Evolutionary conservation across 148 eudicot species (phyloP).

Genomic region (Rhododendron ferrugineum): DNA sequence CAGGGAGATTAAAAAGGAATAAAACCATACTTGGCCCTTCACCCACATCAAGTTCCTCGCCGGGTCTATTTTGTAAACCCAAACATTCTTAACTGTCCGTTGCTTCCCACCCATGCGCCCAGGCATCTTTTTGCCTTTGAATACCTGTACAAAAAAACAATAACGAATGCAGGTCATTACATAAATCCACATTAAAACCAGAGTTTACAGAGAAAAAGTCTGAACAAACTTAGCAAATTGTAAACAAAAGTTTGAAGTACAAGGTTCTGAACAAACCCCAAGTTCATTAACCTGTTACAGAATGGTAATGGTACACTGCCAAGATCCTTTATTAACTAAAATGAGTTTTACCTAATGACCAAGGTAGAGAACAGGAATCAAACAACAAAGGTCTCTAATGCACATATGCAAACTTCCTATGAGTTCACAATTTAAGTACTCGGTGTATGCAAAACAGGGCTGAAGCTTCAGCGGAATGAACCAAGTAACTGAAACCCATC

Average conservation of each 20-base stretch:
- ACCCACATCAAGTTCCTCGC: slow-evolving; percentile 90
- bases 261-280: background rate
- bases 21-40: slow-evolving; percentile 75
- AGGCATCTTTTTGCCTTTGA: slow-evolving; percentile 82
- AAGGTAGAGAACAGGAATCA: background rate
- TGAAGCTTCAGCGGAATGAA: background rate
- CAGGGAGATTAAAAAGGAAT: background rate
- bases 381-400: background rate
- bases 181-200: background rate
- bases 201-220: background rate
- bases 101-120: slow-evolving; percentile 89
- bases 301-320: background rate
- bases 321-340: background rate
- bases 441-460: background rate
- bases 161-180: background rate
- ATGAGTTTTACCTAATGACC: background rate
- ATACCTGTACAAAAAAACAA: slow-evolving; percentile 46
- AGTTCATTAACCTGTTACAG: background rate
- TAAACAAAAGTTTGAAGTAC: background rate
- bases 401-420: background rate
- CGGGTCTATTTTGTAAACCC: slow-evolving; percentile 93
- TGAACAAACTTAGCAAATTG: background rate
- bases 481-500: background rate
- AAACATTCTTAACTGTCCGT: slow-evolving; percentile 72
- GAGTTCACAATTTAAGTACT: background rate